Evolutionary conservation across 2,329 filamentous ascomycete genomes (phyloP).

Genomic region (Atkinsonella texensis): DNA sequence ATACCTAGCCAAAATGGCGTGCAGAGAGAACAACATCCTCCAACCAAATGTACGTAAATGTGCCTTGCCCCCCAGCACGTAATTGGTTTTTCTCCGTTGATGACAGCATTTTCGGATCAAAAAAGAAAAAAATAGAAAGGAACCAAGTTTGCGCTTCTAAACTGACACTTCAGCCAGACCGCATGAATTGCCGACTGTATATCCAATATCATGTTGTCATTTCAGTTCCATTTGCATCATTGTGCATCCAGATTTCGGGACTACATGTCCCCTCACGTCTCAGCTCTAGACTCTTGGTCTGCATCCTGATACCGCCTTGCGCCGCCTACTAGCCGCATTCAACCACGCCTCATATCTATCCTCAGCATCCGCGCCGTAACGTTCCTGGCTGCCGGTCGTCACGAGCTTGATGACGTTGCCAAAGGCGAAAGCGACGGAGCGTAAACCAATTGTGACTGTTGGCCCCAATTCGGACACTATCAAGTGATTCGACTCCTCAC

Average conservation of each 20-base stretch:
- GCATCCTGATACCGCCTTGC: conserved; percentile 18
- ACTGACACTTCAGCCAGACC: no score
- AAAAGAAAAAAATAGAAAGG: no score
- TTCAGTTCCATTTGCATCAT: background rate
- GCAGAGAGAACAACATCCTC: no score
- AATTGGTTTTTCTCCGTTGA: no score
- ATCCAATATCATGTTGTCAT: no score
- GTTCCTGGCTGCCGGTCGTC: conserved; percentile 48
- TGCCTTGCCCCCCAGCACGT: no score
- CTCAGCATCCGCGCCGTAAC: conserved; percentile 37
- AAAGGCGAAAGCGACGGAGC: conserved; percentile 56
- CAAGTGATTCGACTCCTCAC: conserved; percentile 37
- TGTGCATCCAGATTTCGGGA: no score
- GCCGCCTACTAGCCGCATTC: conserved; percentile 27
- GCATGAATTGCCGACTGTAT: no score
- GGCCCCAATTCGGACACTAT: conserved; percentile 57
- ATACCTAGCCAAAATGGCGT: no score
- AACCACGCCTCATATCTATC: conserved; percentile 19
- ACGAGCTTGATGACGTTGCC: conserved; percentile 64
- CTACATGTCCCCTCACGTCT: background rate
- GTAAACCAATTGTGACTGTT: conserved; percentile 47
- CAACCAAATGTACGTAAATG: no score
- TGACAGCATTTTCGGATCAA: no score
- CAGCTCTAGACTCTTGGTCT: conserved; percentile 8
- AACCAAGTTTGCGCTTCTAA: no score